phyloP scores from a whole-genome alignment of 2,329 filamentous ascomycete species.

The Aspergillus arachidicola region DNA sequence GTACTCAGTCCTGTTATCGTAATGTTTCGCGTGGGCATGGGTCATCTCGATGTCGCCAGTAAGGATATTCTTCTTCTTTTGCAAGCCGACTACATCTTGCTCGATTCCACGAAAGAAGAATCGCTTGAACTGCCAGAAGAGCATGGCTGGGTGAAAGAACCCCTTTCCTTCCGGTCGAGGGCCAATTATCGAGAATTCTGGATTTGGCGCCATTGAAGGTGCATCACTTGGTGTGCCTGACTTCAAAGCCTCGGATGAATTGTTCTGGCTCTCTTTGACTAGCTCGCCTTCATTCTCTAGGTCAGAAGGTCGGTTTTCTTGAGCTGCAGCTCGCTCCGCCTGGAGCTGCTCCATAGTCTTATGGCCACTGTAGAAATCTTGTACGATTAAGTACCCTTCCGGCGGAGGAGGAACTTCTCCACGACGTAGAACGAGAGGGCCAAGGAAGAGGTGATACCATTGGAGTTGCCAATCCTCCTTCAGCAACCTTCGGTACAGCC shows the following conservation, averaged over 20 bases:
- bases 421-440: slow-evolving; percentile 21
- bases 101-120: slow-evolving; percentile 21
- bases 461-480: slow-evolving; percentile 19
- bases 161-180: slow-evolving; percentile 19
- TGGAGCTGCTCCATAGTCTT: slow-evolving; percentile 21
- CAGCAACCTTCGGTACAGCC: slow-evolving; percentile 19
- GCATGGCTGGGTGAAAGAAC: slow-evolving; percentile 14
- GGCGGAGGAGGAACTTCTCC: slow-evolving; percentile 16
- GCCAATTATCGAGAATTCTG: slow-evolving; percentile 11
- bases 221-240: not conserved
- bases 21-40: slow-evolving; percentile 20
- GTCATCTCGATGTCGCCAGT: slow-evolving; percentile 19
- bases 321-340: slow-evolving; percentile 11
- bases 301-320: slow-evolving; percentile 6
- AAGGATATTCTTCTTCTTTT: slow-evolving; percentile 21
- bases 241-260: slow-evolving; percentile 1
- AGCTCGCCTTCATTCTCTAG: not conserved
- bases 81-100: slow-evolving; percentile 19
- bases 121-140: slow-evolving; percentile 19
- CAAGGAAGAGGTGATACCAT: slow-evolving; percentile 16
- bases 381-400: slow-evolving; percentile 8
- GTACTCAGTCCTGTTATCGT: slow-evolving; percentile 21
- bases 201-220: not conserved
- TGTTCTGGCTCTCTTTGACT: slow-evolving; percentile 1
- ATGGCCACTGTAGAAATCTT: slow-evolving; percentile 23